phyloP scores from a whole-genome alignment of 1,284 basidiomycete genomes.

The Mycosarcoma mackinlayi region DNA sequence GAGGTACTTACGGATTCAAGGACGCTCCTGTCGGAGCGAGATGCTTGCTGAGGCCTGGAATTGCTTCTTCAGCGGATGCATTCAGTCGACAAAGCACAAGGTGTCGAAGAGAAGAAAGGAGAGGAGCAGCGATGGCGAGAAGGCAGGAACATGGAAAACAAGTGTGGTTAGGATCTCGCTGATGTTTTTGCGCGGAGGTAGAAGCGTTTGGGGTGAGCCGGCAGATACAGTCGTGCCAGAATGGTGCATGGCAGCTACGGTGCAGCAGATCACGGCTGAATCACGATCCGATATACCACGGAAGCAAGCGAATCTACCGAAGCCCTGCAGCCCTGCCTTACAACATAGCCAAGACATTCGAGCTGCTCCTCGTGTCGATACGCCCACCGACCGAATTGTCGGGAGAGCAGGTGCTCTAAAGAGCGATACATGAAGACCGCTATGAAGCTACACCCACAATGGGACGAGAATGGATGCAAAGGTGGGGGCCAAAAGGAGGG shows the following conservation, averaged over 20 bases:
- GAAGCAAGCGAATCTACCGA: not conserved
- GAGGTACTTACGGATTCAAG: conserved; percentile 34
- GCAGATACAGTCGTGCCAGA: too few relatives aligned
- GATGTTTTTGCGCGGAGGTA: too few relatives aligned
- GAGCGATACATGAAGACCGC: not conserved
- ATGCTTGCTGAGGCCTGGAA: conserved; percentile 12
- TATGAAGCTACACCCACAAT: conserved; percentile 7
- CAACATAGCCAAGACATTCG: conserved; percentile 2
- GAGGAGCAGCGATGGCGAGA: not conserved
- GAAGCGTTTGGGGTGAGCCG: too few relatives aligned
- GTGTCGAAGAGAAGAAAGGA: not conserved
- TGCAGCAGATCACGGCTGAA: not conserved
- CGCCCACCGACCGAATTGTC: conserved; percentile 40
- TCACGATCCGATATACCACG: too few relatives aligned
- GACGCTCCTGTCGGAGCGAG: conserved; percentile 3
- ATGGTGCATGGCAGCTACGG: too few relatives aligned
- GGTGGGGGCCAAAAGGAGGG: conserved; percentile 15
- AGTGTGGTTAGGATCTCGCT: conserved; percentile 4
- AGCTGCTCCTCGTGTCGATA: not conserved
- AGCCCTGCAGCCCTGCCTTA: not conserved
- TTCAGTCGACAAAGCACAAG: not conserved
- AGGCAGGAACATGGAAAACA: not conserved
- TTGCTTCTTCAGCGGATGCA: conserved; percentile 5
- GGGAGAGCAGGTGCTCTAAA: conserved; percentile 12
- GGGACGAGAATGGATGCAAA: not conserved